phyloP scores from a whole-genome alignment of 1,139 yeast genomes.

The Kodamaea anthophila region DNA sequence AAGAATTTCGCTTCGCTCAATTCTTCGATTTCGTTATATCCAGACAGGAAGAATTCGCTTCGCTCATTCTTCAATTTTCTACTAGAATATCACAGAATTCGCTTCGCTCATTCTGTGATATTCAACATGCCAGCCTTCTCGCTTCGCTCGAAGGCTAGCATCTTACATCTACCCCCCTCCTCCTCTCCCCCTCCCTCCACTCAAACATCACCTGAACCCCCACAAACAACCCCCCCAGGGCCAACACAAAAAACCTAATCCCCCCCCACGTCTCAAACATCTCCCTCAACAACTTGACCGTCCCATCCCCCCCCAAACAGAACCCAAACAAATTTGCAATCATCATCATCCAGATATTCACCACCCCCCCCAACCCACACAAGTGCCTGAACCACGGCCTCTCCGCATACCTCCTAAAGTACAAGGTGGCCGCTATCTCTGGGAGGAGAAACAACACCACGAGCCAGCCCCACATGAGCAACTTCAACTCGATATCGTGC shows the following conservation, averaged over 20 bases:
- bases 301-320: conserved; percentile 87
- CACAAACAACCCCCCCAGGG: conserved; percentile 67
- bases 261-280: conserved; percentile 73
- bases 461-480: conserved; percentile 94
- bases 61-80: background rate
- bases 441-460: conserved; percentile 86
- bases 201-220: conserved; percentile 96
- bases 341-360: conserved; percentile 98
- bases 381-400: conserved; percentile 71
- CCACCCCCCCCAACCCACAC: conserved; percentile 83
- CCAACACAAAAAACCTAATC: conserved; percentile 53
- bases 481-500: conserved; percentile 90
- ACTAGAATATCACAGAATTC: background rate
- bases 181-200: conserved; percentile 74
- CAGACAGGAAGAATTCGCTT: too few relatives aligned
- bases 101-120: background rate
- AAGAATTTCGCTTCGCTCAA: too few relatives aligned
- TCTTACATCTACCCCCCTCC: conserved; percentile 75
- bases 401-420: conserved; percentile 35
- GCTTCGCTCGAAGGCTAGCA: conserved; percentile 39
- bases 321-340: conserved; percentile 92
- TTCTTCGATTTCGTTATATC: too few relatives aligned
- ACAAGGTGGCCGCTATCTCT: conserved; percentile 61
- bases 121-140: background rate
- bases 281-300: conserved; percentile 54